phyloP scores from a whole-genome alignment of 2,329 filamentous ascomycete species.

The Stemphylium vesicarium region DNA sequence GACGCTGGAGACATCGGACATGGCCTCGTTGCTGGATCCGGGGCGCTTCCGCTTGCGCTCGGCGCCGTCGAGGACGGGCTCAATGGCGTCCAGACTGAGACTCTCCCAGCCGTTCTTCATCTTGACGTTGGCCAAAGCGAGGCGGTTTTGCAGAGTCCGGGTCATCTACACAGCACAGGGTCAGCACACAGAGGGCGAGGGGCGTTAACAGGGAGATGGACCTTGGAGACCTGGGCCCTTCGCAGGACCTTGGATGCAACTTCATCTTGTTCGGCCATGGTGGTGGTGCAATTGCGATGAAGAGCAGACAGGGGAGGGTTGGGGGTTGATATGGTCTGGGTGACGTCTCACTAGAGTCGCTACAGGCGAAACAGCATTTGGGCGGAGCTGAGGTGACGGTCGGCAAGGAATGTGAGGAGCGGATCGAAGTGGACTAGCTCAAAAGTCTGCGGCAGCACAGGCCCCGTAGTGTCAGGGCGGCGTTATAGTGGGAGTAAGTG shows the following conservation, averaged over 20 bases:
- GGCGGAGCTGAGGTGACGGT: constrained; percentile 38
- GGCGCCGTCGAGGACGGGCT: constrained; percentile 76
- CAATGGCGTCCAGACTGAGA: constrained; percentile 82
- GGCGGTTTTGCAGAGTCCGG: constrained; percentile 86
- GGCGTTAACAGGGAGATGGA: constrained; percentile 26
- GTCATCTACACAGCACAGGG: constrained; percentile 72
- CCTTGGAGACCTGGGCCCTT: constrained; percentile 54
- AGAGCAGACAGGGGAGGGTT: constrained; percentile 13
- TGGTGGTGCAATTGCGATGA: constrained; percentile 22
- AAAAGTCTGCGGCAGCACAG: constrained; percentile 32
- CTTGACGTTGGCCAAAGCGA: constrained; percentile 96
- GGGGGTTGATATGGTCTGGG: constrained; percentile 29
- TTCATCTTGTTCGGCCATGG: constrained; percentile 48
- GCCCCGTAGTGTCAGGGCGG: constrained; percentile 26
- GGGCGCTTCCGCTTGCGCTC: constrained; percentile 76
- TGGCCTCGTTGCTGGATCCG: constrained; percentile 70
- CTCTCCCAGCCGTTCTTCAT: constrained; percentile 95
- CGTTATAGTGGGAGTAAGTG: too few species aligned
- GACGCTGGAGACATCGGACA: constrained; percentile 84
- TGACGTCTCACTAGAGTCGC: constrained; percentile 36
- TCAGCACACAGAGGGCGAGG: constrained; percentile 35
- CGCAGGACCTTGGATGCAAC: constrained; percentile 53
- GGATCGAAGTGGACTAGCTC: constrained; percentile 35
- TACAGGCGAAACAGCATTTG: constrained; percentile 33
- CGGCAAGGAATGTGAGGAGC: constrained; percentile 38